Evolutionary conservation across 257 asterid species (phyloP).

Genomic region (Solanum clarkiae): DNA sequence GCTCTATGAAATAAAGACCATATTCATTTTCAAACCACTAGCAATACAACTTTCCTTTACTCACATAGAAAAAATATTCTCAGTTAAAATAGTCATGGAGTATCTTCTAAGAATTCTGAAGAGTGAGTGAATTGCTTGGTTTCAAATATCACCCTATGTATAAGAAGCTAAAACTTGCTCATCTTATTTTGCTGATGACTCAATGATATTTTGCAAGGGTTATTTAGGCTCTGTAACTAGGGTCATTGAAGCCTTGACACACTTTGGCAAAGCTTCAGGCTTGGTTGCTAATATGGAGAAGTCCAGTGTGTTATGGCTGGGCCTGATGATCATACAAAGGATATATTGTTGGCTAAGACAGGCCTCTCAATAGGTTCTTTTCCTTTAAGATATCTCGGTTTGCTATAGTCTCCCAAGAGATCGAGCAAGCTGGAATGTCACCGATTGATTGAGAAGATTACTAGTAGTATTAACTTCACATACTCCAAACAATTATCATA

Average conservation of each 20-base stretch:
- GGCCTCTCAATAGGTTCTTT: neutral
- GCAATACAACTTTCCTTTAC: neutral
- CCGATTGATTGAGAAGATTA: neutral
- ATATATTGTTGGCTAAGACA: neutral
- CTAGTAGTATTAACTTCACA: neutral
- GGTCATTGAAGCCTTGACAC: neutral
- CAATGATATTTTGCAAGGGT: neutral
- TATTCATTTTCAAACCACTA: neutral
- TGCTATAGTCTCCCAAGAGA: neutral
- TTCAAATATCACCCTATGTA: neutral
- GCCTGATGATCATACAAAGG: neutral
- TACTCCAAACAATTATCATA: neutral
- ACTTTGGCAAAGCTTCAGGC: neutral
- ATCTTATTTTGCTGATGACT: neutral
- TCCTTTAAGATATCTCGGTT: neutral
- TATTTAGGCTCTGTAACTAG: neutral
- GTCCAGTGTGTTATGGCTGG: neutral
- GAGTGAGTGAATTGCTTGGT: neutral
- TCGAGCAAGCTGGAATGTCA: neutral
- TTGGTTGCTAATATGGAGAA: neutral
- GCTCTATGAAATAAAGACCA: neutral
- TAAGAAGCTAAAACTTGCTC: neutral
- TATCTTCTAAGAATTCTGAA: neutral
- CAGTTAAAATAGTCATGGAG: neutral
- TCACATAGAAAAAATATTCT: neutral